A percentile compares a stretch with the other conserved stretches of the same genome.
Evolutionary conservation across 1,139 yeast species (phyloP).

Genomic region (Pichia sp.): DNA sequence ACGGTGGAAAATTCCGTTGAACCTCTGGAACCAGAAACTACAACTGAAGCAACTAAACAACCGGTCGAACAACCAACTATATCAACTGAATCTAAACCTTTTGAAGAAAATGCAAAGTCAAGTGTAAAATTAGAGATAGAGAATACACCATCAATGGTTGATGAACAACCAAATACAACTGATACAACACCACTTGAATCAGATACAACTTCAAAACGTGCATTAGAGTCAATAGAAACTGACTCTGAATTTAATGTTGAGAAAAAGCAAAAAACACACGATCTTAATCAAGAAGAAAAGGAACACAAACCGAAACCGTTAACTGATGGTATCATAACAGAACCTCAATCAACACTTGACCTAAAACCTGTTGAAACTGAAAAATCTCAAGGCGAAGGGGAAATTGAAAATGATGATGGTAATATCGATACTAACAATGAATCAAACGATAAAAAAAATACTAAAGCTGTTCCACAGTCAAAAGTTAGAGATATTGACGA

Average conservation of each 20-base stretch:
- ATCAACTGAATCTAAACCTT: not conserved
- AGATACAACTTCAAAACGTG: not conserved
- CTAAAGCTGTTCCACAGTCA: slow-evolving; percentile 27
- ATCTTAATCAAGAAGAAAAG: not conserved
- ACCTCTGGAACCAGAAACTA: too few species aligned
- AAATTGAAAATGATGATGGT: slow-evolving; percentile 22
- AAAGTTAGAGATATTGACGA: slow-evolving; percentile 75
- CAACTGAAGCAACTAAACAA: not conserved
- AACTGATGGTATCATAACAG: not conserved
- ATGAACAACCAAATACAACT: not conserved
- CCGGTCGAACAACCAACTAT: not conserved
- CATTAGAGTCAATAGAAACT: not conserved
- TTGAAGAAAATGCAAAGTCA: not conserved
- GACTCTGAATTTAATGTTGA: not conserved
- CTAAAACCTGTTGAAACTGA: slow-evolving; percentile 41
- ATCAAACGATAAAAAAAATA: not conserved
- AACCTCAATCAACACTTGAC: slow-evolving; percentile 19
- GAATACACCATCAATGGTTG: not conserved
- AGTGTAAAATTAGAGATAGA: not conserved
- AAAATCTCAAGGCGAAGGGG: slow-evolving; percentile 31
- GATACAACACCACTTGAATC: not conserved
- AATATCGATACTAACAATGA: not conserved
- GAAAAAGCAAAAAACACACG: not conserved
- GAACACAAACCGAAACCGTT: not conserved
- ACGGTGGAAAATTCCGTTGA: too few species aligned